phyloP scores from a whole-genome alignment of 768 basidiomycete genomes.

The Dentipellis sp. region DNA sequence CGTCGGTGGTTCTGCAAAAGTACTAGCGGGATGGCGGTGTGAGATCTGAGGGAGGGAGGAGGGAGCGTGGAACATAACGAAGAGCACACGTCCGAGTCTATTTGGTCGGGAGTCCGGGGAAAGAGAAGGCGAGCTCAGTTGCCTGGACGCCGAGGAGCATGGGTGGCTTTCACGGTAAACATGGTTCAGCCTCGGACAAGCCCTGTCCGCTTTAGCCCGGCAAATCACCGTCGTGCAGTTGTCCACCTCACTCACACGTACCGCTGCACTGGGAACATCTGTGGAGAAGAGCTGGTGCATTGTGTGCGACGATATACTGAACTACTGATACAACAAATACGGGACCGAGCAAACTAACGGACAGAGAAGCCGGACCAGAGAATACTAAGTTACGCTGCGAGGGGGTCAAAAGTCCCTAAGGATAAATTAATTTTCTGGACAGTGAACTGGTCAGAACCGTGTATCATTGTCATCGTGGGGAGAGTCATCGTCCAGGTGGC shows the following conservation, averaged over 20 bases:
- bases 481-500: too few relatives aligned
- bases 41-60: not conserved
- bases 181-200: not conserved
- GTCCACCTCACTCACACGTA: not conserved
- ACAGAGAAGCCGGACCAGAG: not conserved
- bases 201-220: not conserved
- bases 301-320: not conserved
- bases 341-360: not conserved
- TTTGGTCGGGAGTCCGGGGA: not conserved
- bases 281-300: not conserved
- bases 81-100: not conserved
- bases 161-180: not conserved
- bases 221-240: not conserved
- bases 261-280: too few relatives aligned
- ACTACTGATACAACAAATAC: not conserved
- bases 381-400: too few relatives aligned
- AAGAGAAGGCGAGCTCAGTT: not conserved
- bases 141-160: not conserved
- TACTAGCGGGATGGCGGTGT: not conserved
- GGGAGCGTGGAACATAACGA: not conserved
- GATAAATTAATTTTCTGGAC: not conserved
- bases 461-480: too few relatives aligned
- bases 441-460: too few relatives aligned
- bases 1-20: too few relatives aligned
- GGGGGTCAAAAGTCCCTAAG: not conserved